Conservation (phyloP, 495 filamentous ascomycete species). For the Penicillium nucicola region DNA sequence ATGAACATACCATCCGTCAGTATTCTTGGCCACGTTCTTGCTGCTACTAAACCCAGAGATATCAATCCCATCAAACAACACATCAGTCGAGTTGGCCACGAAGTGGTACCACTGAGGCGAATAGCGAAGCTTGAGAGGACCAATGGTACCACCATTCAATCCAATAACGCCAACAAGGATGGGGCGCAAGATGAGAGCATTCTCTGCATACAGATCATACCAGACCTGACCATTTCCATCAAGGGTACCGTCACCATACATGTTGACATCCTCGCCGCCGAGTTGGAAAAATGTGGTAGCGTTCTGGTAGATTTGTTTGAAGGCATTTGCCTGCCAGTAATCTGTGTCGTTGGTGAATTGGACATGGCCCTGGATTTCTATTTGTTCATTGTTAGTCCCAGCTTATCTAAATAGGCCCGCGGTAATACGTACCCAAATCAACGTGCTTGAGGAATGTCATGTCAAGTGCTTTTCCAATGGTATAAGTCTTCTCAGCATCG, state of each 20-base stretch:
- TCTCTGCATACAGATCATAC: conserved; percentile 59
- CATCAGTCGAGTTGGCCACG: conserved; percentile 63
- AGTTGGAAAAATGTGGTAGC: conserved; percentile 67
- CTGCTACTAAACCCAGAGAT: conserved; percentile 55
- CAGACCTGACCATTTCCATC: conserved; percentile 69
- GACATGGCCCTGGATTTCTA: conserved; percentile 54
- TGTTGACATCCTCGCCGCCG: conserved; percentile 64
- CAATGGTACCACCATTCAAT: conserved; percentile 57
- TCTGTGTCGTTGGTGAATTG: conserved; percentile 62
- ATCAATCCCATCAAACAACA: conserved; percentile 64
- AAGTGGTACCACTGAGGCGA: conserved; percentile 68
- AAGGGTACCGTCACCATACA: conserved; percentile 61
- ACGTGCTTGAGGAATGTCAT: conserved; percentile 61
- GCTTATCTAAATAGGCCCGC: neutral
- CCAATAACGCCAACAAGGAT: conserved; percentile 63
- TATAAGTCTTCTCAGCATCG: conserved; percentile 50
- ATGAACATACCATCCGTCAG: conserved; percentile 56
- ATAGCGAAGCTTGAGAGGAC: conserved; percentile 58
- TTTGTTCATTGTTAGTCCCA: neutral
- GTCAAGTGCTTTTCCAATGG: conserved; percentile 62
- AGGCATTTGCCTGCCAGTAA: conserved; percentile 64
- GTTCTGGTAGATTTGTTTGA: conserved; percentile 62
- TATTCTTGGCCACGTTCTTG: conserved; percentile 58
- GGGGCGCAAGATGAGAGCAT: conserved; percentile 56
- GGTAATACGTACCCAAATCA: conserved; percentile 46